Percentiles rank a stretch among this genome's conserved stretches.
Conservation (phyloP, 192 early-diverging fungal species). For the Chytriomyces hyalinus region DNA sequence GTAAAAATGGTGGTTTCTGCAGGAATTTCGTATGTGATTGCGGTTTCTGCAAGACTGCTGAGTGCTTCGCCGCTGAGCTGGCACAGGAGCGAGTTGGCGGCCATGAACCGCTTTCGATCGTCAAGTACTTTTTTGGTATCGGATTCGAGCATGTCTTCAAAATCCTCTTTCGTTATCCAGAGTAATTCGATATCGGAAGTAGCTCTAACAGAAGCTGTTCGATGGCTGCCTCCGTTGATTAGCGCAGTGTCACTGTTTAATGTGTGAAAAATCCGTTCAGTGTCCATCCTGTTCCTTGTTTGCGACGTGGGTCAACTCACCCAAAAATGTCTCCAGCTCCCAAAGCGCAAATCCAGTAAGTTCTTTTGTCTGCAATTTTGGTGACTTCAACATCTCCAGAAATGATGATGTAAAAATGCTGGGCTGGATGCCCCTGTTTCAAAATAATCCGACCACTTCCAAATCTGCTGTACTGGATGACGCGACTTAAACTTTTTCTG, state of each 20-base stretch:
- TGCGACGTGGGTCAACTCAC: neutral
- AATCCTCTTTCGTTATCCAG: slow-evolving; percentile 25
- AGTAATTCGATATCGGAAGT: slow-evolving; percentile 13
- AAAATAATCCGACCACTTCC: neutral
- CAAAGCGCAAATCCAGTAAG: neutral
- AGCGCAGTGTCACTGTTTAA: neutral
- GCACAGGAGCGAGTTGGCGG: neutral
- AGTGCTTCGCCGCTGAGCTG: neutral
- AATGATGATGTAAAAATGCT: neutral
- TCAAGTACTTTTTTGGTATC: slow-evolving; percentile 4
- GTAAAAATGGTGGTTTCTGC: slow-evolving; percentile 8
- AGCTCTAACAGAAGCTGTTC: slow-evolving; percentile 4
- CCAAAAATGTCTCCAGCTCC: neutral
- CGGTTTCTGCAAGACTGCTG: neutral
- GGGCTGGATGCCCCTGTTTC: slow-evolving; percentile 1
- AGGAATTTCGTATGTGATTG: neutral
- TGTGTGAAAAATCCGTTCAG: no score
- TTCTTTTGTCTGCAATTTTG: neutral
- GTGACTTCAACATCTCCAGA: slow-evolving; percentile 1
- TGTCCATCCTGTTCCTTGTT: no score
- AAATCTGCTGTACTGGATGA: slow-evolving; percentile 3
- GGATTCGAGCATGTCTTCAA: slow-evolving; percentile 8
- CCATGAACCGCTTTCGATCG: slow-evolving; percentile 12
- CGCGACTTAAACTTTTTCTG: neutral
- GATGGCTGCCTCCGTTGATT: neutral